A percentile compares a stretch with the other conserved stretches of the same genome.
phyloP scores from a whole-genome alignment of 2,329 filamentous ascomycete species.

The Xylariaceae sp. region DNA sequence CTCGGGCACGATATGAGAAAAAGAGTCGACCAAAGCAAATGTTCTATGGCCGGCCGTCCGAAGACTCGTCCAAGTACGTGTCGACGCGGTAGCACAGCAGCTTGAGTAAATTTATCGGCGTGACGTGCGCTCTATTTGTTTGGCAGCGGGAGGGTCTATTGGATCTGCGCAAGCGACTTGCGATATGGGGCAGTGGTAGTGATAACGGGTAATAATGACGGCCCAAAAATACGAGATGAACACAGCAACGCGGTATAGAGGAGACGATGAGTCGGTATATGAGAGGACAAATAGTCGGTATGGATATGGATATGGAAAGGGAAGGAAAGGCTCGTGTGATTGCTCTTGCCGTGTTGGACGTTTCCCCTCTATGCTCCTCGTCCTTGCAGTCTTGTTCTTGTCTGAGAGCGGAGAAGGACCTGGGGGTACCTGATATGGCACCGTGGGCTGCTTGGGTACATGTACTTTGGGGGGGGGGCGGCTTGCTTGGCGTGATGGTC shows the following conservation, averaged over 20 bases:
- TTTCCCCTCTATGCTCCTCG: constrained; percentile 10
- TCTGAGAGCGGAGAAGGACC: constrained; percentile 2
- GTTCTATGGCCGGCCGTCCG: constrained; percentile 19
- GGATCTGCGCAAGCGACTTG: too few relatives aligned
- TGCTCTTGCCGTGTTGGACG: constrained; percentile 8
- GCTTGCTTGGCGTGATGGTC: too few relatives aligned
- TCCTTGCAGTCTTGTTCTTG: not conserved
- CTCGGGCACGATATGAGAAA: constrained; percentile 15
- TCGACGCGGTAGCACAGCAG: constrained; percentile 14
- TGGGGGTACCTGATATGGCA: too few relatives aligned
- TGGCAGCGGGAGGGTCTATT: not conserved
- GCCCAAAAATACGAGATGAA: not conserved
- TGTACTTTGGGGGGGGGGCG: too few relatives aligned
- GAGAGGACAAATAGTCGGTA: constrained; percentile 3
- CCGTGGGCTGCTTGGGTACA: too few relatives aligned
- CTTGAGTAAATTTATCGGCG: constrained; percentile 8
- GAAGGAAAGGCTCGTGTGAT: not conserved
- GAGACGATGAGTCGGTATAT: not conserved
- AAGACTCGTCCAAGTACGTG: constrained; percentile 12
- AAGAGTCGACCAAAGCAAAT: constrained; percentile 24
- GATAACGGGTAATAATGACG: not conserved
- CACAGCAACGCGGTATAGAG: not conserved
- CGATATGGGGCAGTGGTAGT: not conserved
- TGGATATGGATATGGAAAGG: not conserved
- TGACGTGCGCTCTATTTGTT: constrained; percentile 5